Evolutionary conservation across 2,329 filamentous ascomycete genomes (phyloP), one percentile per base, ranked within the genome.

Genomic region (Aspergillus ochraceoroseus): DNA sequence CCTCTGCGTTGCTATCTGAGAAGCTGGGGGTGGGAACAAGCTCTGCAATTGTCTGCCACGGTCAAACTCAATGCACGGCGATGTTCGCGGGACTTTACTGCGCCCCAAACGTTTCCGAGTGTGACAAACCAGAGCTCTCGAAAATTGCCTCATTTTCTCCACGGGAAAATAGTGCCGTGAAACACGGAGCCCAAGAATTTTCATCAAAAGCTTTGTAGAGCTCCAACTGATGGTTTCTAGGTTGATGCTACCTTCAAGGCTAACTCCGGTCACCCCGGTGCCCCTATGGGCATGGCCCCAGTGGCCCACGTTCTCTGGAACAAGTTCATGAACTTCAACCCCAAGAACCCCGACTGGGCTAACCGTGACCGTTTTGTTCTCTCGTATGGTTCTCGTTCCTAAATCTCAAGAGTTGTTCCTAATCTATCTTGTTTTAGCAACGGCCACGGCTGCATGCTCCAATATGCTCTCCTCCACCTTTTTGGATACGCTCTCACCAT

Each of bases 301-400:
- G 82, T 89, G 63, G 83, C 92, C 70, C 92, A 96, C 78, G 87
- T 96, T 62, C 81, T 98, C 53, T 98, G 87, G 76, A 94, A 95
- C 81, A 94, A 92, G 72, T 94, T 95, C 79, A 87, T 98, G 87
- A 94, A 74, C 69, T 98, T 95, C 80, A 98, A 96, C 83, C 92
- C 92, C 62, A 94, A 95, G 83, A 95, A 95, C 80, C 87, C 92
- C 59, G 77, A 87, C 53, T 98, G 89, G 89, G 63, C 92, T 61
- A 96, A 96, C 81, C 84, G 92, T 64, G 92, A 98, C 73, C 85
- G 92, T 70, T 98, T 98, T 65, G 88, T 98, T 49, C 88, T 98
- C 67, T 98, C 92, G 89, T 95, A 80, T 79, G 89, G 29, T 9
- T 14, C 15, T n/a, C n/a, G 9, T 14, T 1, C 29, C 17, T 22